These are phyloP conservation scores for Pestalotiopsis sp. DNA, from an alignment of 2,329 filamentous ascomycete genomes.

Conservation along the genomic window DNA sequence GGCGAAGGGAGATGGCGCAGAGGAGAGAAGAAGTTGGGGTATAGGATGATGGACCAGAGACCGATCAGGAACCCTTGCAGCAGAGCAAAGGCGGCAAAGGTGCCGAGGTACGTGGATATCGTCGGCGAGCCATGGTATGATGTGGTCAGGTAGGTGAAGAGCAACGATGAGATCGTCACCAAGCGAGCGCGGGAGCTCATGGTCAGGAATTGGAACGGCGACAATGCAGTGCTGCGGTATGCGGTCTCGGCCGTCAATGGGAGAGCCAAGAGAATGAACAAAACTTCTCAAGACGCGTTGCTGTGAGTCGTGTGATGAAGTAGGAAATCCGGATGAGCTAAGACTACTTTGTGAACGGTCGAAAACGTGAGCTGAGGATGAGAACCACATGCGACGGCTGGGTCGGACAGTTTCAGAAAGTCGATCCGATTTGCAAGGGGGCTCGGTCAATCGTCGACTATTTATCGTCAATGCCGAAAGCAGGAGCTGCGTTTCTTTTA, in stretches of 20 bases:
- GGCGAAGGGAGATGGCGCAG: conserved; percentile 51
- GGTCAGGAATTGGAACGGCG: background rate
- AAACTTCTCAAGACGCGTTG: background rate
- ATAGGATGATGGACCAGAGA: conserved; percentile 48
- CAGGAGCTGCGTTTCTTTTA: background rate
- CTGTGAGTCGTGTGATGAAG: background rate
- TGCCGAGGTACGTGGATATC: conserved; percentile 30
- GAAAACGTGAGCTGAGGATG: background rate
- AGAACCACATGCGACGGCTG: background rate
- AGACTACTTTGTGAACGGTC: background rate
- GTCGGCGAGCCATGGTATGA: conserved; percentile 33
- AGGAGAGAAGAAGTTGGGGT: conserved; percentile 53
- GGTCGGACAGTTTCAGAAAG: conserved; percentile 6
- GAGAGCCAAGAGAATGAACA: background rate
- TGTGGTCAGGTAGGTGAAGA: conserved; percentile 33
- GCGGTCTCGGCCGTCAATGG: background rate
- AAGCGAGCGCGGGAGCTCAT: background rate
- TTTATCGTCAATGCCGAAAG: background rate
- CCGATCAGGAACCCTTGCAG: conserved; percentile 37
- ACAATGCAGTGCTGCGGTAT: background rate
- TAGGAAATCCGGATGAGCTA: background rate
- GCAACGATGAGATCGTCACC: conserved; percentile 25
- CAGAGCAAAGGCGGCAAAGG: conserved; percentile 39
- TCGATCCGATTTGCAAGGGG: conserved; percentile 6
- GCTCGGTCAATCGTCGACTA: background rate